phyloP scores from a whole-genome alignment of 2,329 filamentous ascomycete species.

The Paracamarosporium sp. region DNA sequence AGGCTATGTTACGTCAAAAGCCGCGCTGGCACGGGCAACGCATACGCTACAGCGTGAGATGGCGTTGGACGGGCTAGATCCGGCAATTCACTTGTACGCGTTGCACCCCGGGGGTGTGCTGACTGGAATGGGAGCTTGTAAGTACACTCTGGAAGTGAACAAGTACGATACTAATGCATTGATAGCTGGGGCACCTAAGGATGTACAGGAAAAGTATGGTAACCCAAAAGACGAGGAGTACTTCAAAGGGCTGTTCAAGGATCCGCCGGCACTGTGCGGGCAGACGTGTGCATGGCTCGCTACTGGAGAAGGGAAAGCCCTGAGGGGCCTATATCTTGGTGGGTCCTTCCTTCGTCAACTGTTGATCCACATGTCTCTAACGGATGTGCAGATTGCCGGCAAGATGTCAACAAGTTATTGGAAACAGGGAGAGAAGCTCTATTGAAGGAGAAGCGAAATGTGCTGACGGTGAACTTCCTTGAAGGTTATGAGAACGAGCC shows the following conservation, averaged over 20 bases:
- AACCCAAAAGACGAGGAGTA: constrained; percentile 32
- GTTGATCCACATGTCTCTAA: background rate
- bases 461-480: constrained; percentile 36
- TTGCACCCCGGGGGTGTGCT: constrained; percentile 40
- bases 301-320: constrained; percentile 33
- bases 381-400: constrained; percentile 32
- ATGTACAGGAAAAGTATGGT: constrained; percentile 37
- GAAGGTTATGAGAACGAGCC: constrained; percentile 40
- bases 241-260: constrained; percentile 35
- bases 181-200: constrained; percentile 25
- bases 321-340: constrained; percentile 36
- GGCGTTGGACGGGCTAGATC: constrained; percentile 34
- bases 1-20: constrained; percentile 37
- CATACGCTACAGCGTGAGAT: constrained; percentile 40
- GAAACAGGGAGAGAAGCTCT: constrained; percentile 30
- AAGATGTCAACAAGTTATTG: constrained; percentile 32
- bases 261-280: constrained; percentile 33
- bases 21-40: constrained; percentile 35
- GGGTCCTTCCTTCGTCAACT: background rate
- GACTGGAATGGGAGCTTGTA: constrained; percentile 34
- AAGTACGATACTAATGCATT: constrained; percentile 5
- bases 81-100: constrained; percentile 35
- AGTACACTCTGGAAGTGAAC: background rate
- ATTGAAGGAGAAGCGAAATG: constrained; percentile 35
- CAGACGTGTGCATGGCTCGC: constrained; percentile 40